Evolutionary conservation across 805 yeast species (phyloP).

Genomic region (Myxozyma sirexii): DNA sequence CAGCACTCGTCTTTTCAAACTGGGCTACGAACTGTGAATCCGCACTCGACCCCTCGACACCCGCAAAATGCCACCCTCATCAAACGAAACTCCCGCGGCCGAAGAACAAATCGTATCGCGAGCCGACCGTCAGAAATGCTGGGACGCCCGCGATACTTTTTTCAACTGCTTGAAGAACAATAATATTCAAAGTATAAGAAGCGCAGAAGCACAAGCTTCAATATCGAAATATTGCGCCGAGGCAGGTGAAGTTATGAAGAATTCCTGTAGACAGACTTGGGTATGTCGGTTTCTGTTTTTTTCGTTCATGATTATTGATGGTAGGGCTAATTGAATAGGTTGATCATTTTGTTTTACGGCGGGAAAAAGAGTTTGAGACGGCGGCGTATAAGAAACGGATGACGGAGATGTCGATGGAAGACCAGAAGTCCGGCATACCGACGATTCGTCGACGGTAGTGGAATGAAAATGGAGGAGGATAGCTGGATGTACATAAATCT

Average conservation of each 20-base stretch:
- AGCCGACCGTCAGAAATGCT: slow-evolving; percentile 53
- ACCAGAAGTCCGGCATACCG: background rate
- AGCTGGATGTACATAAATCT: background rate
- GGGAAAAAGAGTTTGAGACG: slow-evolving; percentile 10
- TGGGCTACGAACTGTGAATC: too few species aligned
- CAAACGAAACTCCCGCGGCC: background rate
- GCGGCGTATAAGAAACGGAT: background rate
- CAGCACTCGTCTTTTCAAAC: too few species aligned
- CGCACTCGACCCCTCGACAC: too few species aligned
- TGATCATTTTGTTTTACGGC: slow-evolving; percentile 15
- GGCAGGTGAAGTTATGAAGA: background rate
- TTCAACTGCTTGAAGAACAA: slow-evolving; percentile 73
- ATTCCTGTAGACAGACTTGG: slow-evolving; percentile 11
- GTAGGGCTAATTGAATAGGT: slow-evolving; percentile 1
- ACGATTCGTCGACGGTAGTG: background rate
- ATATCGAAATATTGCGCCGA: background rate
- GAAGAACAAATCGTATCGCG: slow-evolving; percentile 5
- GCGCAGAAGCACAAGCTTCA: background rate
- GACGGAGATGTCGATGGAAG: background rate
- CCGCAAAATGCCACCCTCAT: background rate
- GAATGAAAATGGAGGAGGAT: background rate
- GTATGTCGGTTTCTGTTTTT: slow-evolving; percentile 1
- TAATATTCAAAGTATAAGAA: slow-evolving; percentile 47
- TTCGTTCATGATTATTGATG: background rate
- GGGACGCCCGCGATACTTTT: slow-evolving; percentile 84